Evolutionary conservation across 164 flowering plant genomes (phyloP).

Genomic region (Saururus chinensis): DNA sequence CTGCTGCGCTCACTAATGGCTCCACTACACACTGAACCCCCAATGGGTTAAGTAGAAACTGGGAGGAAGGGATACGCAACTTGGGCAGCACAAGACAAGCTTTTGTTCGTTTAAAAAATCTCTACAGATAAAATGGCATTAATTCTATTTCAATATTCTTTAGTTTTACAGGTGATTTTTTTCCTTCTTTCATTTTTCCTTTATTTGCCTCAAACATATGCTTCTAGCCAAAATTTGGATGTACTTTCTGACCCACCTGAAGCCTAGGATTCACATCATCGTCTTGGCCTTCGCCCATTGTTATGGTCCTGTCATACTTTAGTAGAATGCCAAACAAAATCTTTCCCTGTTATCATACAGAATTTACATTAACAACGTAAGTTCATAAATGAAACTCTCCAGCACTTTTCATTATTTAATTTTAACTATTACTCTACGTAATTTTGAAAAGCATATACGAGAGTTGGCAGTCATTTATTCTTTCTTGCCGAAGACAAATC

Average conservation of each 20-base stretch:
- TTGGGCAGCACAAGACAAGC: too few relatives aligned
- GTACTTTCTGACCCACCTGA: constrained; percentile 8
- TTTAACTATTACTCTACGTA: background rate
- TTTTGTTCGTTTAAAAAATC: too few relatives aligned
- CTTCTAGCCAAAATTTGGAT: background rate
- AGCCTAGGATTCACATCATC: constrained; percentile 4
- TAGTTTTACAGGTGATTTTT: background rate
- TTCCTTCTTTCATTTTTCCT: too few relatives aligned
- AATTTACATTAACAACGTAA: background rate
- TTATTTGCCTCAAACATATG: background rate
- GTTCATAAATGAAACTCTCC: too few relatives aligned
- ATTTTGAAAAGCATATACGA: background rate
- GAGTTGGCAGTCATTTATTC: background rate
- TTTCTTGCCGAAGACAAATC: background rate
- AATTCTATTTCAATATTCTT: too few relatives aligned
- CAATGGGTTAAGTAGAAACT: background rate
- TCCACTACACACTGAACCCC: background rate
- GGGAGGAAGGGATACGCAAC: too few relatives aligned
- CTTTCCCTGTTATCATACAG: constrained; percentile 8
- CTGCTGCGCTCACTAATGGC: background rate
- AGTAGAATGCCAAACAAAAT: constrained; percentile 11
- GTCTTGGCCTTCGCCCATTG: background rate
- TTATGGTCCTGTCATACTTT: constrained; percentile 5
- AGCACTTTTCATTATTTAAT: background rate
- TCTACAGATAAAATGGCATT: too few relatives aligned